These are phyloP conservation scores for Beauveria medogensis DNA, from an alignment of 2,329 filamentous ascomycete genomes.

Conservation along the genomic window DNA sequence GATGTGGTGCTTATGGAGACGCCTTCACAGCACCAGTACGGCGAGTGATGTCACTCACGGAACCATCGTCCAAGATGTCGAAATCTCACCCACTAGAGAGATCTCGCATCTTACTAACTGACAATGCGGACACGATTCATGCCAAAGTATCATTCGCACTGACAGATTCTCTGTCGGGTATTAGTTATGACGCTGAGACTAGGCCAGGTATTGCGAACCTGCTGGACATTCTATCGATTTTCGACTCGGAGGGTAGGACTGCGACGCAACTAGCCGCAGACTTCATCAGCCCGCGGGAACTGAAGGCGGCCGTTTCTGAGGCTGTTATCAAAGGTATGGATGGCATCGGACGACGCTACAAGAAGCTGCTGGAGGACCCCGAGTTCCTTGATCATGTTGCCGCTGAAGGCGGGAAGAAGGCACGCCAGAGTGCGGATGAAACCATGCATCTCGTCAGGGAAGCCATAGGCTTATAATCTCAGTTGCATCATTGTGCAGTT, in stretches of 20 bases:
- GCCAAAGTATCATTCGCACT: conserved; percentile 64
- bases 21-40: conserved; percentile 57
- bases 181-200: conserved; percentile 61
- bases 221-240: conserved; percentile 67
- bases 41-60: conserved; percentile 80
- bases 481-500: neutral
- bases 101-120: conserved; percentile 78
- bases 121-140: conserved; percentile 54
- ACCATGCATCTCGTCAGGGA: conserved; percentile 47
- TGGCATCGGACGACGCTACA: conserved; percentile 49
- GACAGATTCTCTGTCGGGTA: conserved; percentile 61
- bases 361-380: conserved; percentile 38
- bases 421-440: conserved; percentile 50
- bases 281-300: conserved; percentile 28
- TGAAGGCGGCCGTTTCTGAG: conserved; percentile 49
- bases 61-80: conserved; percentile 83
- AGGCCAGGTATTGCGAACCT: conserved; percentile 86
- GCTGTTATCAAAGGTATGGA: conserved; percentile 45
- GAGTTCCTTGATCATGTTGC: conserved; percentile 52
- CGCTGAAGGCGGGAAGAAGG: conserved; percentile 49
- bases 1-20: neutral
- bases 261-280: conserved; percentile 32
- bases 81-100: conserved; percentile 68
- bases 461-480: conserved; percentile 39
- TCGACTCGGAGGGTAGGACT: conserved; percentile 40